These are phyloP conservation scores for Quercus alba DNA, from an alignment of 306 rosid genomes.

Conservation along the genomic window DNA sequence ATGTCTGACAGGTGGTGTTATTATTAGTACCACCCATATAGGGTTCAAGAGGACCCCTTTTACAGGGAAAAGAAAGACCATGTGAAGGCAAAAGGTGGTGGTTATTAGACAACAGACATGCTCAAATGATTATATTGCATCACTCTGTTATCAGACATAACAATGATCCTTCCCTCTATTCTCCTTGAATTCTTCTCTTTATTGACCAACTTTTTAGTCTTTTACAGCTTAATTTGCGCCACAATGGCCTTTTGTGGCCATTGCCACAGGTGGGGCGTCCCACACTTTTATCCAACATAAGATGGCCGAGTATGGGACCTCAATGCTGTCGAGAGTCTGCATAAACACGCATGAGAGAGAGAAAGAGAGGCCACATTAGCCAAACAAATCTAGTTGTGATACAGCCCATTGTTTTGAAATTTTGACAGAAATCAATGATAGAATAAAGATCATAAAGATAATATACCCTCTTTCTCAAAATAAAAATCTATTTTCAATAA, in stretches of 20 bases:
- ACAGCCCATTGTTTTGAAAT: constrained; percentile 1
- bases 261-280: constrained; percentile 16
- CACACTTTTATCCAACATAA: neutral
- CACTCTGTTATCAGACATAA: neutral
- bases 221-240: constrained; percentile 35
- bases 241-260: constrained; percentile 4
- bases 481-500: neutral
- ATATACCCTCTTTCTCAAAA: neutral
- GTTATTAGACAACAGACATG: neutral
- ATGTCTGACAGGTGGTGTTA: constrained; percentile 30
- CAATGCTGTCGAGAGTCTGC: constrained; percentile 20
- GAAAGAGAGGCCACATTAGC: constrained; percentile 9
- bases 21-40: constrained; percentile 34
- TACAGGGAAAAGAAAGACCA: constrained; percentile 31
- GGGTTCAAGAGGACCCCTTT: constrained; percentile 45
- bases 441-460: neutral
- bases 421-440: neutral
- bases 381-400: constrained; percentile 11
- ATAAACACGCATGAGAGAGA: neutral
- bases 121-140: constrained; percentile 23
- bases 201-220: constrained; percentile 24
- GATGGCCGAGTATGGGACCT: constrained; percentile 16
- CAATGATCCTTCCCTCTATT: neutral
- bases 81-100: neutral
- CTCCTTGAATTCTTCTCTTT: constrained; percentile 6